A percentile compares a stretch with the other conserved stretches of the same genome.
phyloP scores from a whole-genome alignment of 805 yeast genomes.

The Brettanomyces nanus region DNA sequence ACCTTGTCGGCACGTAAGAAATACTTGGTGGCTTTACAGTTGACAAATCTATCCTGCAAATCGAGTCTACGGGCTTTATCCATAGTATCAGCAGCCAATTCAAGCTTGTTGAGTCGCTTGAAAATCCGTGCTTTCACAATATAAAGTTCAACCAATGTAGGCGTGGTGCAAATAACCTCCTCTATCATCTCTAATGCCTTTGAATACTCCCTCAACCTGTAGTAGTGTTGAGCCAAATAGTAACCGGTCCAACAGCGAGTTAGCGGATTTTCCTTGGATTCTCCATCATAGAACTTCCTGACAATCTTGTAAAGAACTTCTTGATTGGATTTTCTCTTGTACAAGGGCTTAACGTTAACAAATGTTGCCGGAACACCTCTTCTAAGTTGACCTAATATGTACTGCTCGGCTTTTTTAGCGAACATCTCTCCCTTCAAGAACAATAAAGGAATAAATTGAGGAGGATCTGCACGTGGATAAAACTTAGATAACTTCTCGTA shows the following conservation, averaged over 20 bases:
- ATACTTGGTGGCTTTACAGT: constrained; percentile 82
- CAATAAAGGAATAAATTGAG: constrained; percentile 67
- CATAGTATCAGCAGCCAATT: constrained; percentile 57
- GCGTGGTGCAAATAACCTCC: constrained; percentile 61
- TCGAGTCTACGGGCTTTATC: constrained; percentile 68
- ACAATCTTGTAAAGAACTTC: constrained; percentile 46
- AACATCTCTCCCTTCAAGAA: constrained; percentile 46
- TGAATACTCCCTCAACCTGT: constrained; percentile 43
- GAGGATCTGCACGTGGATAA: constrained; percentile 82
- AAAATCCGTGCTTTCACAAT: constrained; percentile 72
- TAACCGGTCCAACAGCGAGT: constrained; percentile 61
- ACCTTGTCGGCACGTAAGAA: constrained; percentile 65
- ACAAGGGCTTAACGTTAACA: constrained; percentile 75
- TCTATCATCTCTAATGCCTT: constrained; percentile 53
- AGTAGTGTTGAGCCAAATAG: constrained; percentile 71
- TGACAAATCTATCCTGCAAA: constrained; percentile 85
- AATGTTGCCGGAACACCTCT: constrained; percentile 90
- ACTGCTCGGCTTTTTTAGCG: constrained; percentile 37
- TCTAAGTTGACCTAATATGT: constrained; percentile 52
- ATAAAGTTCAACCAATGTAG: constrained; percentile 77
- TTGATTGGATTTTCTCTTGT: constrained; percentile 36
- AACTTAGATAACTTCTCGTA: constrained; percentile 58
- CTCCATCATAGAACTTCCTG: constrained; percentile 32
- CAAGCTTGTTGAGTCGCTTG: constrained; percentile 59
- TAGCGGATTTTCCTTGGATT: constrained; percentile 30